Evolutionary conservation across 768 basidiomycete species (phyloP), one percentile per base, ranked within the genome.

Genomic region (Trametes elegans): DNA sequence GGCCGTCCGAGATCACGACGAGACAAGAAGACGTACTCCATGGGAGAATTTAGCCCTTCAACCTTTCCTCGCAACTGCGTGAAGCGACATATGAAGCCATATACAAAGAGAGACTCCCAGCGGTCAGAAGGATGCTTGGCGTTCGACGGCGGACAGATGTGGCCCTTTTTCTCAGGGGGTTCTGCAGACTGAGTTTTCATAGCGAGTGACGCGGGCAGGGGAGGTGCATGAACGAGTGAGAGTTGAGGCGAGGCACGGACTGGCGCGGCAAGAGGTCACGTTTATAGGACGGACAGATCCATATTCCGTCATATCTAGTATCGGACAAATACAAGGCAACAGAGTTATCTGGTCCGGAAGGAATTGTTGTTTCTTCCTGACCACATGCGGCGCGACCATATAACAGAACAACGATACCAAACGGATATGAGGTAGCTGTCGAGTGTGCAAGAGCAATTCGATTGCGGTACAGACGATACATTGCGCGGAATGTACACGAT

Each of bases 31-130:
- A 81, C 90, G 74, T 72, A 93, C 91, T 92, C 89, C 85, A 87
- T 86, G 43, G 88, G 82, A 61, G 83, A 79, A 65, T 91, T 84
- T 55, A 93, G 72, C 52, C 90, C 89, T 70, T 90, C 88, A 34
- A 89, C 76, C 72, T 89, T 90, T 55, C 76, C 76, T 61, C 81
- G 83, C 63, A 93, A 74, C 70, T 79, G 75, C 21, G 89, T 90
- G 75, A 90, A 93, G 71, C 82, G 89, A 75, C 81, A 83, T 60
- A 93, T 84, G 74, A 93, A 93, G 27, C 85, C 81, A 70, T 90
- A 93, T 32, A 93, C 82, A 71, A 91, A 93, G 61, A 90, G 72
- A 5, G 86, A 82, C 73, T 93, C 91, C 91, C 91, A 93, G 71
- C 87, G 87, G 73, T 87, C 86, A 50, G 77, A 76, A 26, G 91